Evolutionary conservation across 176 grass and related monocot genomes (phyloP).

Genomic region (Saccharum spontaneum): DNA sequence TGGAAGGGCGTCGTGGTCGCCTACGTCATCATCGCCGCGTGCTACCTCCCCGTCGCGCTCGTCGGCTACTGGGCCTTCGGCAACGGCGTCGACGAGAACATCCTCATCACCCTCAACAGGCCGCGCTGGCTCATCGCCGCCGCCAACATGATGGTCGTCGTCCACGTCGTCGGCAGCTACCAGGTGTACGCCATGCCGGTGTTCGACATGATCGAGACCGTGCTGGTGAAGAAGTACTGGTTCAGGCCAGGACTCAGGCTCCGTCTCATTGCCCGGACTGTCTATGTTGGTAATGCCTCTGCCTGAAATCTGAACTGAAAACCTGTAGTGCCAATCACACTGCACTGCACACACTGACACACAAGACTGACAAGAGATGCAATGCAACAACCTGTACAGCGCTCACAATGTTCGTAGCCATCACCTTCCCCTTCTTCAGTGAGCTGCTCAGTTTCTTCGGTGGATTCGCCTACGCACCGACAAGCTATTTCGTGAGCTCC

Average conservation of each 20-base stretch:
- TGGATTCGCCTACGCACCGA: conserved; percentile 78
- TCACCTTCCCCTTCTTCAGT: conserved; percentile 86
- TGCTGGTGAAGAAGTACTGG: not conserved
- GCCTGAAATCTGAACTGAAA: not conserved
- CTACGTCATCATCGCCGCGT: conserved; percentile 74
- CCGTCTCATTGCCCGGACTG: not conserved
- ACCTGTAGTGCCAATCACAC: too few relatives aligned
- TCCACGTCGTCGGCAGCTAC: conserved; percentile 71
- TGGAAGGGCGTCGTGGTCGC: conserved; percentile 90
- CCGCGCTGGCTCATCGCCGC: conserved; percentile 81
- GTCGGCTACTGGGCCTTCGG: conserved; percentile 80
- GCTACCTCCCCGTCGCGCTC: conserved; percentile 81
- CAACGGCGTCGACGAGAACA: conserved; percentile 50
- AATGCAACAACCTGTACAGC: conserved; percentile 43
- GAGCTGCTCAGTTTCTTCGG: conserved; percentile 85
- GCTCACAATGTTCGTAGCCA: conserved; percentile 91
- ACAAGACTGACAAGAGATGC: conserved; percentile 9
- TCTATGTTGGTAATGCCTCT: not conserved
- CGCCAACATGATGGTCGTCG: conserved; percentile 90
- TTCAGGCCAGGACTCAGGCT: not conserved
- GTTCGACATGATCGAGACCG: not conserved
- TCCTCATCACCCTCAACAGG: conserved; percentile 54
- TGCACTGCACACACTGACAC: not conserved
- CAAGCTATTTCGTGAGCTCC: conserved; percentile 65
- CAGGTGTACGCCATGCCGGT: not conserved